Evolutionary conservation across 2,329 filamentous ascomycete genomes (phyloP).

Genomic region (Aspergillus quadricinctus): DNA sequence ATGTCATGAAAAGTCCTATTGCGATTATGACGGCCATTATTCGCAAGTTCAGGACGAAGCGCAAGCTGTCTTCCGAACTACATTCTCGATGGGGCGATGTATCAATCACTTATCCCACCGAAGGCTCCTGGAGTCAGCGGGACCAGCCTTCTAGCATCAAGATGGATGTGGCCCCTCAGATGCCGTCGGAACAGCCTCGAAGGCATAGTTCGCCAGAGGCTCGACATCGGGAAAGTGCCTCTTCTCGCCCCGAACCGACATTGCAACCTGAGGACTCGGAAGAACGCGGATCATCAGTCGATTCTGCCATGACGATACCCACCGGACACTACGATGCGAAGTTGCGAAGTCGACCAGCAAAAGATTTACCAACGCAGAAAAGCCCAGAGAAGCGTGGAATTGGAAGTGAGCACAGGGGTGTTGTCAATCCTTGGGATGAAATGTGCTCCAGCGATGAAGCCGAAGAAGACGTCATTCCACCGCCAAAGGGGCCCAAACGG

Average conservation of each 20-base stretch:
- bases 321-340: constrained; percentile 30
- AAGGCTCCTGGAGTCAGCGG: constrained; percentile 41
- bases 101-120: constrained; percentile 37
- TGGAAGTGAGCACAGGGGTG: background rate
- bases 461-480: constrained; percentile 10
- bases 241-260: constrained; percentile 1
- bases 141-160: constrained; percentile 22
- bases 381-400: background rate
- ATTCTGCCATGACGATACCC: constrained; percentile 19
- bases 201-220: constrained; percentile 11
- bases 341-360: constrained; percentile 19
- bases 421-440: background rate
- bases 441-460: constrained; percentile 22
- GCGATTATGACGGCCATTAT: constrained; percentile 28
- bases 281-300: constrained; percentile 7
- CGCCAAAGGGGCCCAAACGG: background rate
- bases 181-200: constrained; percentile 9
- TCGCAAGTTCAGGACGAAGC: constrained; percentile 30
- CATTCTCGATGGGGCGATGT: constrained; percentile 40
- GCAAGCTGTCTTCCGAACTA: constrained; percentile 32
- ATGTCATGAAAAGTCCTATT: constrained; percentile 23
- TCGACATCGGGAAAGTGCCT: constrained; percentile 4
- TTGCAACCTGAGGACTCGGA: background rate
- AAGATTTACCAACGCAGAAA: constrained; percentile 2
- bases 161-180: constrained; percentile 6